Conservation (phyloP, 225 moss, liverwort and hornwort genomes). For the Anthoceros angustus region DNA sequence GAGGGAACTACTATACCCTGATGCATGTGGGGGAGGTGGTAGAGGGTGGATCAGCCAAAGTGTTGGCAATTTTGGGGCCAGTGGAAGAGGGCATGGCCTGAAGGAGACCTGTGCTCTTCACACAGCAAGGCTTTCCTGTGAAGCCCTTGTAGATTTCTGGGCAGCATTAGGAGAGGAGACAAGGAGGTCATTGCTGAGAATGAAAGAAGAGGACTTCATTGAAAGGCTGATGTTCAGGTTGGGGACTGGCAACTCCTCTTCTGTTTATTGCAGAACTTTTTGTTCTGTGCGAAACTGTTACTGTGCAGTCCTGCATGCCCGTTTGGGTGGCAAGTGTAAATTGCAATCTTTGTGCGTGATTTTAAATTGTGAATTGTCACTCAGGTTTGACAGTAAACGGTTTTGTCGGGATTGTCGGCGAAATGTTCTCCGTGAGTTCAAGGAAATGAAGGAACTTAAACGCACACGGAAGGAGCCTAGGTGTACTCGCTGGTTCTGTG, state of each 20-base stretch:
- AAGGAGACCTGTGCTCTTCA: conserved; percentile 99
- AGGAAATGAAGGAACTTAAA: conserved; percentile 99
- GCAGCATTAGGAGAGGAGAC: conserved; percentile 98
- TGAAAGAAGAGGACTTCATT: conserved; percentile 99
- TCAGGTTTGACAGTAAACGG: conserved; percentile 98
- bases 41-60: conserved; percentile 98
- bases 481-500: conserved; percentile 95
- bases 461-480: conserved; percentile 88
- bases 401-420: conserved; percentile 99
- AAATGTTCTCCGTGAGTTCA: conserved; percentile 97
- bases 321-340: background rate
- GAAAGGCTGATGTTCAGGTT: conserved; percentile 99
- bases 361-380: background rate
- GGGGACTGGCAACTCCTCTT: background rate
- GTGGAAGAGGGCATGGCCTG: conserved; percentile 93
- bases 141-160: conserved; percentile 99
- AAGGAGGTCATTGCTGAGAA: conserved; percentile 75
- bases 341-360: no score
- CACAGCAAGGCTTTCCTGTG: conserved; percentile 92
- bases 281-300: background rate
- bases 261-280: background rate
- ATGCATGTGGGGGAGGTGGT: conserved; percentile 99
- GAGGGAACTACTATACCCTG: conserved; percentile 89
- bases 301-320: background rate
- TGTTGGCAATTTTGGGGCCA: conserved; percentile 59